These are phyloP conservation scores for Volvox carteri DNA, from an alignment of 163 green algal species.

Conservation along the genomic window DNA sequence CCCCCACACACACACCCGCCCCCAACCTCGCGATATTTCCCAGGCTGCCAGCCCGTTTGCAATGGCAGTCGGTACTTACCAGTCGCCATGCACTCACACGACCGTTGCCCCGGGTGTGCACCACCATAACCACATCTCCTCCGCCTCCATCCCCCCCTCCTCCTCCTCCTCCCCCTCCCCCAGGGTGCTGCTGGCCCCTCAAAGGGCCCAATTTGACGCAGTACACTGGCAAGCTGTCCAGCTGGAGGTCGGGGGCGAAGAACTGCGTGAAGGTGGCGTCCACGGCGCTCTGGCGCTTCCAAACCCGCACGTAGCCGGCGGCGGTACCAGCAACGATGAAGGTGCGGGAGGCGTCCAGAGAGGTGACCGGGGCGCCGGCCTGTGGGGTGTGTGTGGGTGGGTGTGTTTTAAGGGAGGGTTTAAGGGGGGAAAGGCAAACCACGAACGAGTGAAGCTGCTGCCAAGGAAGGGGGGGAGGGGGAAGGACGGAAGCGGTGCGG, in stretches of 20 bases:
- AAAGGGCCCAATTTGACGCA: constrained; percentile 37
- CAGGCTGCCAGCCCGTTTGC: no score
- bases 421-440: not conserved
- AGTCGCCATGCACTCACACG: constrained; percentile 50
- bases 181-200: not conserved
- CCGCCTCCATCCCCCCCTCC: not conserved
- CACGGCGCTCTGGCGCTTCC: constrained; percentile 30
- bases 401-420: not conserved
- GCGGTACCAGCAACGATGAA: constrained; percentile 53
- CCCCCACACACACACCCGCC: not conserved
- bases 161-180: not conserved
- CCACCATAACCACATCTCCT: constrained; percentile 42
- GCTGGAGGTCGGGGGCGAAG: constrained; percentile 45
- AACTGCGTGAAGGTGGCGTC: constrained; percentile 42
- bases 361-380: constrained; percentile 21
- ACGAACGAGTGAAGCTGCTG: no score
- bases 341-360: constrained; percentile 38
- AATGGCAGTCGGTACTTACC: no score
- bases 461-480: no score
- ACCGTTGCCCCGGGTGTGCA: constrained; percentile 47
- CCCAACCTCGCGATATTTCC: no score
- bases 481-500: no score
- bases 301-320: constrained; percentile 47
- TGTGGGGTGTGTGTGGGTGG: not conserved
- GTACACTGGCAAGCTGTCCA: constrained; percentile 28